phyloP scores from a whole-genome alignment of 805 yeast species.

The Maudiozyma bulderi region DNA sequence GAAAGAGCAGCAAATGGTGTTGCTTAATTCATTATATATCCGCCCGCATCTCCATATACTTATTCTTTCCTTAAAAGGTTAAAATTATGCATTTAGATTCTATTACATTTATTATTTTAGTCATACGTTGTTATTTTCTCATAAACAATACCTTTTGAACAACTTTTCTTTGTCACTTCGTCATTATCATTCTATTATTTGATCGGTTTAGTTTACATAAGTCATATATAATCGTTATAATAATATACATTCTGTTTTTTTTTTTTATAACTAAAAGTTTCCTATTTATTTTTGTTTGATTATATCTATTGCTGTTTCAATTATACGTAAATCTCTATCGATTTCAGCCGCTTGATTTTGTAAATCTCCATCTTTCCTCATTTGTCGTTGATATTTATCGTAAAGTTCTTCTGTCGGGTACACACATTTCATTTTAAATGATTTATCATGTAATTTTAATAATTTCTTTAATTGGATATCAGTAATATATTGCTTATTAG shows the following conservation, averaged over 20 bases:
- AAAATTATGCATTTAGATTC: background rate
- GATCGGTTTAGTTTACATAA: too few relatives aligned
- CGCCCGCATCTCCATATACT: background rate
- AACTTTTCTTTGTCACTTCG: too few relatives aligned
- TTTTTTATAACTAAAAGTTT: background rate
- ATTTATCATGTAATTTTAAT: slow-evolving; percentile 21
- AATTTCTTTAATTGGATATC: slow-evolving; percentile 21
- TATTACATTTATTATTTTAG: too few relatives aligned
- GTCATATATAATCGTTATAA: background rate
- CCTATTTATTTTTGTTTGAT: slow-evolving; percentile 25
- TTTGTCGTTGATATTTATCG: slow-evolving; percentile 10
- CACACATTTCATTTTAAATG: slow-evolving; percentile 18
- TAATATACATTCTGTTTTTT: background rate
- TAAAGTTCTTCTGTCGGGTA: slow-evolving; percentile 16
- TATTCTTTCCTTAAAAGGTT: background rate
- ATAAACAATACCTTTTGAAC: too few relatives aligned
- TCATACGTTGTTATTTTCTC: background rate
- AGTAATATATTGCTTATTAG: slow-evolving; percentile 20
- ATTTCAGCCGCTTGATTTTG: slow-evolving; percentile 56
- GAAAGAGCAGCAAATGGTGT: slow-evolving; percentile 38
- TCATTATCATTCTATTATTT: too few relatives aligned
- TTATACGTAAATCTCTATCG: slow-evolving; percentile 62
- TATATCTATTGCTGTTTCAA: slow-evolving; percentile 46
- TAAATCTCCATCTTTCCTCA: slow-evolving; percentile 28
- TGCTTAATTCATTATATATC: slow-evolving; percentile 2